Conservation (phyloP, 225 moss, liverwort and hornwort genomes). For the Polytrichum formosum region DNA sequence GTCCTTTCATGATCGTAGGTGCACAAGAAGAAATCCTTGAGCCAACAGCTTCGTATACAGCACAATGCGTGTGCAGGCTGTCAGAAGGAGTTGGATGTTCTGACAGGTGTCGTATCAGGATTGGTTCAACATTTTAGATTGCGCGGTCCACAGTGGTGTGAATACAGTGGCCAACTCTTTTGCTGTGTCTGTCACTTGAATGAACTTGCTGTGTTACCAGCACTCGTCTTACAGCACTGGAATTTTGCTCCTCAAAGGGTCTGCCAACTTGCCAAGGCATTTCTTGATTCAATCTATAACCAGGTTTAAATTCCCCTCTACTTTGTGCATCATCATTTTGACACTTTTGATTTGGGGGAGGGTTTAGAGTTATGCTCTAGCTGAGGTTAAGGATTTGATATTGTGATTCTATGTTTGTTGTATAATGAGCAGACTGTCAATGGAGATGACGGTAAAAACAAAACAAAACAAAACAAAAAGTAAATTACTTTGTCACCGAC, state of each 20-base stretch:
- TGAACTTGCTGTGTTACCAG: constrained; percentile 89
- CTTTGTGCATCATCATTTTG: not conserved
- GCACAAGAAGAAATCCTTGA: constrained; percentile 67
- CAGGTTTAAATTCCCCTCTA: constrained; percentile 39
- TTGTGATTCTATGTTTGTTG: not conserved
- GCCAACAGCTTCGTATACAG: constrained; percentile 86
- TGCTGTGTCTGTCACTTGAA: constrained; percentile 90
- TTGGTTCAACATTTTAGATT: constrained; percentile 83
- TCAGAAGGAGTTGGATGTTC: constrained; percentile 64
- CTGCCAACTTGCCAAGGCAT: constrained; percentile 94
- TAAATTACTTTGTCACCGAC: too few species aligned
- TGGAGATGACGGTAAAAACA: too few species aligned
- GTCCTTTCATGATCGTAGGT: too few species aligned
- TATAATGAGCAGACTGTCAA: too few species aligned
- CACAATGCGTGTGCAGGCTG: constrained; percentile 92
- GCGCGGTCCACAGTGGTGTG: constrained; percentile 82
- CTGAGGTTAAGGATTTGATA: too few species aligned
- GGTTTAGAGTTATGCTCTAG: too few species aligned
- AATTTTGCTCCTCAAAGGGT: constrained; percentile 79
- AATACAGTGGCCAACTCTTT: constrained; percentile 91
- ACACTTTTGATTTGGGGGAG: too few species aligned
- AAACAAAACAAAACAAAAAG: too few species aligned
- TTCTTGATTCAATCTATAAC: constrained; percentile 95
- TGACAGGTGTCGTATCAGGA: constrained; percentile 68
- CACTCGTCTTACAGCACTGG: constrained; percentile 88